phyloP scores from a whole-genome alignment of 345 rosid species.

The Eucalyptus rudis region DNA sequence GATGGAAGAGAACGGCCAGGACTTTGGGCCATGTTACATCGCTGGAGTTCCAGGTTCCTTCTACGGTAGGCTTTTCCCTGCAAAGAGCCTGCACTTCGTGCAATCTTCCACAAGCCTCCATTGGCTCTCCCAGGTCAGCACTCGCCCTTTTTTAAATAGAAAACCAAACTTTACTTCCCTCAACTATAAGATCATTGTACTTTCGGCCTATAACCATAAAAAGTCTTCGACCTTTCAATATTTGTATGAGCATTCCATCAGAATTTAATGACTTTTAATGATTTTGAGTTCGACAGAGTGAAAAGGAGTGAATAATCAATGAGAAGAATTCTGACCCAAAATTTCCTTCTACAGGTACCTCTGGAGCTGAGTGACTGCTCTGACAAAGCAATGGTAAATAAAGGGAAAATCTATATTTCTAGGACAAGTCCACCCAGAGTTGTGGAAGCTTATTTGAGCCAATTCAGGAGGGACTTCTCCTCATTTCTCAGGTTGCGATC shows the following conservation, averaged over 20 bases:
- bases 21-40: constrained; percentile 10
- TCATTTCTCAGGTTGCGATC: constrained; percentile 15
- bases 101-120: constrained; percentile 30
- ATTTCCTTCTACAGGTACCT: constrained; percentile 12
- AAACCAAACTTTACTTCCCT: background rate
- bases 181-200: background rate
- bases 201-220: background rate
- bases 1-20: constrained; percentile 9
- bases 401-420: constrained; percentile 29
- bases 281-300: background rate
- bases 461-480: constrained; percentile 27
- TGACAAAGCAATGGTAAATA: constrained; percentile 6
- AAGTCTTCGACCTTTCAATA: background rate
- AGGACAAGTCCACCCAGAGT: constrained; percentile 16
- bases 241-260: background rate
- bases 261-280: background rate
- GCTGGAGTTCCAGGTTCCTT: constrained; percentile 33
- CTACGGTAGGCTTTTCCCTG: constrained; percentile 30
- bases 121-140: constrained; percentile 40
- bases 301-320: background rate
- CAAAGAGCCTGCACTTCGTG: constrained; percentile 18
- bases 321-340: background rate
- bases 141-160: background rate
- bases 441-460: constrained; percentile 13
- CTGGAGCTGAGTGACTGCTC: constrained; percentile 8